Evolutionary conservation across 176 grass and related monocot species (phyloP).

Genomic region (Carex parvula): DNA sequence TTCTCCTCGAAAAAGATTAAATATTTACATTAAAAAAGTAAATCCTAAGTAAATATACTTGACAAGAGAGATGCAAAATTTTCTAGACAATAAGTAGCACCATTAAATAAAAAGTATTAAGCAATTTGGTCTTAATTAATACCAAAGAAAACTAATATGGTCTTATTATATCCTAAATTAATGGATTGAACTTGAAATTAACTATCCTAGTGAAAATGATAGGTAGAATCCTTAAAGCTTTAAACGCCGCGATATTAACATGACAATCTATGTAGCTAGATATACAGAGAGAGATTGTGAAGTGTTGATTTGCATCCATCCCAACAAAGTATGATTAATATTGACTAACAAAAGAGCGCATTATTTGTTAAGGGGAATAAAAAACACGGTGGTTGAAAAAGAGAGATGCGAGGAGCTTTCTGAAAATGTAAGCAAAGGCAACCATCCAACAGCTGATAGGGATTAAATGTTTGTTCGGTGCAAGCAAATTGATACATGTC

Average conservation of each 20-base stretch:
- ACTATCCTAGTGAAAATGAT: not conserved
- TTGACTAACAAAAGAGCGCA: not conserved
- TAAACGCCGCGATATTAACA: not conserved
- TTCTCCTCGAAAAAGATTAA: no score
- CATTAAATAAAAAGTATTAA: no score
- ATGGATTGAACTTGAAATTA: not conserved
- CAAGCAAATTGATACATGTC: slow-evolving; percentile 9
- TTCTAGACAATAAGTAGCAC: no score
- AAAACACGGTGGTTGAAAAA: slow-evolving; percentile 8
- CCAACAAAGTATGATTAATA: not conserved
- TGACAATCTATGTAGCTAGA: not conserved
- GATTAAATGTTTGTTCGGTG: slow-evolving; percentile 56
- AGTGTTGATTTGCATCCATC: not conserved
- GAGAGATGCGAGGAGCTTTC: slow-evolving; percentile 35
- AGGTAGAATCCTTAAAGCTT: slow-evolving; percentile 4
- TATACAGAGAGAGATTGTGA: not conserved
- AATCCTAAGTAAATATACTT: no score
- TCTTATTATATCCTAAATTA: not conserved
- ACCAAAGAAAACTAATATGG: not conserved
- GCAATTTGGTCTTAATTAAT: not conserved
- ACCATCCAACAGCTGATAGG: slow-evolving; percentile 26
- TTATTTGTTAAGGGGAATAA: not conserved
- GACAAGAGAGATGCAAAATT: no score
- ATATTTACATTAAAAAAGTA: no score
- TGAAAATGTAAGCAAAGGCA: slow-evolving; percentile 72